Evolutionary conservation across 2,329 filamentous ascomycete genomes (phyloP).

Genomic region (Monosporascus sp.): DNA sequence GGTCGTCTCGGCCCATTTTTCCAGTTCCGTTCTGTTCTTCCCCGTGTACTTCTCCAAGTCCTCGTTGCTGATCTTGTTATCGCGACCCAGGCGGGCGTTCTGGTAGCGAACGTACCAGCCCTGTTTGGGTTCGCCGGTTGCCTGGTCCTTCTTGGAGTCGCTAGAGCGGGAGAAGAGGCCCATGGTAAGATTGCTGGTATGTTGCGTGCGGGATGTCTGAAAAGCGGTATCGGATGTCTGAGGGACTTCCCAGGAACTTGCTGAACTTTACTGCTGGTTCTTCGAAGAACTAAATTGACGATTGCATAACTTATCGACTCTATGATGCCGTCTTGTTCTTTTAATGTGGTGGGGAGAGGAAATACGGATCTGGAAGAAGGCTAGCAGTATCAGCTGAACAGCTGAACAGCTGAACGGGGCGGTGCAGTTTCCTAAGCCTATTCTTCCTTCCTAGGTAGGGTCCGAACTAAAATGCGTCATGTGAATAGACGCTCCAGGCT

Average conservation of each 20-base stretch:
- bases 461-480: neutral
- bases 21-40: slow-evolving; percentile 27
- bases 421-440: neutral
- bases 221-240: neutral
- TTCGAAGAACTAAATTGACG: neutral
- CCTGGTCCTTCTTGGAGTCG: neutral
- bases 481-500: neutral
- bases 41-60: slow-evolving; percentile 38
- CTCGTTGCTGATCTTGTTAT: slow-evolving; percentile 29
- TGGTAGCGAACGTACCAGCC: slow-evolving; percentile 14
- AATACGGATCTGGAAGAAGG: neutral
- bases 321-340: neutral
- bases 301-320: neutral
- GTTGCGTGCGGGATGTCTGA: neutral
- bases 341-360: neutral
- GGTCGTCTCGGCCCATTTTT: slow-evolving; percentile 30
- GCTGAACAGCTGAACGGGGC: neutral
- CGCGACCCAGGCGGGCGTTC: slow-evolving; percentile 13
- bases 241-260: neutral
- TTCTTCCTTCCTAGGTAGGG: neutral
- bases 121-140: neutral
- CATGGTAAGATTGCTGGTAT: neutral
- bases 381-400: neutral
- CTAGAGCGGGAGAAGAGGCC: neutral
- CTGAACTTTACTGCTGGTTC: neutral